Base-by-base conservation (phyloP, 2,329 filamentous ascomycete genomes). In the Colletotrichum sp. region DNA sequence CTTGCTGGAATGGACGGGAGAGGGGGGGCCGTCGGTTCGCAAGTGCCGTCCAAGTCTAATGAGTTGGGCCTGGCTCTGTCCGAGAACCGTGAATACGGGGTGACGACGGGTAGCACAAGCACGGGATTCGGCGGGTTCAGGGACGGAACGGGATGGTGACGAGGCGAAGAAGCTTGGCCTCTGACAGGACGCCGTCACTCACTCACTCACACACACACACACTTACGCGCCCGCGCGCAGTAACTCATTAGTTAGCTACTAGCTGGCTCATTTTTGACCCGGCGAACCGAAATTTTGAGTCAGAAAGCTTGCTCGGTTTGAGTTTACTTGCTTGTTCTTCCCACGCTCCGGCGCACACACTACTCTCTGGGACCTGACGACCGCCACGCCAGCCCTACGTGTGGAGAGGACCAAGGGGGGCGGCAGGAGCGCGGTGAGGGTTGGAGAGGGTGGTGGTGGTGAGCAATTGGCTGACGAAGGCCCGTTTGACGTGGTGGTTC, bases 291-390 rank as follows among this genome's bases (percentile, higher is more conserved):
- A 52, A 65, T 36, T 36, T 61, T 65, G 63, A 76, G 55, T 78
- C 55, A 75, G 67, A 76, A 68, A 71, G 72, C 64, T 63, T 72
- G 72, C 52, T 75, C 66, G 71, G 68, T n/a, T 71, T 76, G 72
- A 66, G 66, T 77, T 72, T 68, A 52, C 60, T 65, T 76, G 75
- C 71, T 77, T 64, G 57, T 60, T 64, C 28, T 63, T 12, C 18
- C 43, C 43, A 52, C 43, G 43, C 43, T 52, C 43, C 43, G n/a
- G n/a, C n/a, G n/a, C 43, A 52, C n/a, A 52, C n/a, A 52, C 43
- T 52, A 21, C 43, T 12, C n/a, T 52, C 43, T 52, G 26, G 59
- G 28, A 30, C 59, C 59, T 30, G 59, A 61, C 26, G 28, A 72
- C 63, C 57, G 34, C 59, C 68, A 72, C 68, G 55, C 69, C 74